Percentiles rank a stretch among this genome's conserved stretches.
These are phyloP conservation scores for Acacia melanoxylon DNA, from an alignment of 306 rosid genomes.

Conservation along the genomic window DNA sequence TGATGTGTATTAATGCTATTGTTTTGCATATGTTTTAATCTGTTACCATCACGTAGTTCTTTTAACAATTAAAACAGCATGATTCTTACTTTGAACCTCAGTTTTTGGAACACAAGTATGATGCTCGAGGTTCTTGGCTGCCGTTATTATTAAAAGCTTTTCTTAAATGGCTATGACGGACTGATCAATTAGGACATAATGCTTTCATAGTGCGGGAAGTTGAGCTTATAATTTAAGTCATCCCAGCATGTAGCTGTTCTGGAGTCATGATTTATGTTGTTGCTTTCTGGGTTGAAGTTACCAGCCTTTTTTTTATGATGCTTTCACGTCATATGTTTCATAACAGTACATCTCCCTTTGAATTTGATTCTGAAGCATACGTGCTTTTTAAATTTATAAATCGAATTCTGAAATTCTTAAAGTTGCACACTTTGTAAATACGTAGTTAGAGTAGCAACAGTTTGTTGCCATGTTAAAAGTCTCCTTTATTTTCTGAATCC, in stretches of 20 bases:
- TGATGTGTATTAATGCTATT: background rate
- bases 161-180: background rate
- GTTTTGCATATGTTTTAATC: background rate
- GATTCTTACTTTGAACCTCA: background rate
- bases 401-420: background rate
- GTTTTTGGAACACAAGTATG: background rate
- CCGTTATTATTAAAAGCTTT: background rate
- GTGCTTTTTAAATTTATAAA: background rate
- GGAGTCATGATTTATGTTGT: background rate
- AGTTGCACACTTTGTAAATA: background rate
- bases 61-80: background rate
- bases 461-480: background rate
- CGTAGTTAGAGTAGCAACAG: background rate
- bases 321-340: background rate
- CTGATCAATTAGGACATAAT: background rate
- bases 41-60: background rate
- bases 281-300: background rate
- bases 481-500: background rate
- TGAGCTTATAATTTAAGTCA: background rate
- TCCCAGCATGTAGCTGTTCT: background rate
- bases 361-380: background rate
- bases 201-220: background rate
- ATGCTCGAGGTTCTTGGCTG: background rate
- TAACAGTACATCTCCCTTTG: background rate
- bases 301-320: background rate